Base-by-base conservation (phyloP, 306 rosid genomes). In the Arachis stenosperma region DNA sequence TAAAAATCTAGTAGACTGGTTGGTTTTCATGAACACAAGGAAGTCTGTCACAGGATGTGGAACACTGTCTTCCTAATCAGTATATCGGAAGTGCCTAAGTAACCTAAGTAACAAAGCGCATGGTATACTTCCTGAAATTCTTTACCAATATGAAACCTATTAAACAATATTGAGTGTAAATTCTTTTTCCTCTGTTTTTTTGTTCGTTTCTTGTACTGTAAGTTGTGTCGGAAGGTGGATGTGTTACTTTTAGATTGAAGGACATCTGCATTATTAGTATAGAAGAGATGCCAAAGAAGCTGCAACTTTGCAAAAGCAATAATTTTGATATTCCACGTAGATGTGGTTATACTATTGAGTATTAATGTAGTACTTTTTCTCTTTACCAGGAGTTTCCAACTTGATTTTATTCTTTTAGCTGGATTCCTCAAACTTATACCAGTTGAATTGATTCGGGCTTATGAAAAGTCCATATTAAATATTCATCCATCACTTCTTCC, bases 401-500 rank as follows among this genome's bases (percentile, higher is more conserved):
- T 93, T 47, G 97, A 89, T 77, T 93, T 85, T 78, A 76, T 93
- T 79, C 88, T 94, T 70, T 89, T 94, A 33, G 98, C 96, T 66
- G 97, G 98, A 79, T 94, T 81, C 68, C 82, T 94, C 61, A 91
- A 89, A 84, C 91, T 94, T 62, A 84, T 94, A 85, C 98, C 97
- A 0, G 81, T 58, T 17, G 96, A 88, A 70, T 76, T 94, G 83
- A 83, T 86, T 73, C 87, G 79, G 70, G 96, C 96, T 56, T 89
- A 82, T 73, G 79, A 84, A 48, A 86, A 82, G 77, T 86, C 90
- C 78, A 88, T 91, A 60, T 29, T 88, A 66, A 94, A 94, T 71
- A 91, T 94, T 48, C 97, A 94, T 76, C 97, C 98, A 42, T 89
- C 98, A 39, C 94, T 94, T 80, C 98, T 91, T 82, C 97, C 97